phyloP scores from a whole-genome alignment of 2,329 filamentous ascomycete species.

The Hypomyces perniciosus region DNA sequence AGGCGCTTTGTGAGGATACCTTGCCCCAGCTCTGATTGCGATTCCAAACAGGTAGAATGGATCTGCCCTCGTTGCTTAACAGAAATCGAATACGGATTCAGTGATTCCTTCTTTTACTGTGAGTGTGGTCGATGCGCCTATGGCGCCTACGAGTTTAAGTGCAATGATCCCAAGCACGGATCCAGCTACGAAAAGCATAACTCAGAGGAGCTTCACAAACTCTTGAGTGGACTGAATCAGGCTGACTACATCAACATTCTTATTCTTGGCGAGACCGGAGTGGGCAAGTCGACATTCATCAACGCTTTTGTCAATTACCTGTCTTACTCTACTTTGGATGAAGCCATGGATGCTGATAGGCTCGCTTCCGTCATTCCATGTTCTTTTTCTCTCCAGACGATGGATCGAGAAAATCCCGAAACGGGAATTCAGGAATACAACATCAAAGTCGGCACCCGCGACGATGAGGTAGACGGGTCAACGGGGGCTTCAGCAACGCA shows the following conservation, averaged over 20 bases:
- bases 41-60: constrained; percentile 10
- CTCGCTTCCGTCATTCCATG: constrained; percentile 15
- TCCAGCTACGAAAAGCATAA: constrained; percentile 13
- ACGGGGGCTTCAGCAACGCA: constrained; percentile 8
- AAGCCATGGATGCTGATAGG: constrained; percentile 21
- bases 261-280: constrained; percentile 42
- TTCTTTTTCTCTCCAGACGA: constrained; percentile 11
- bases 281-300: constrained; percentile 44
- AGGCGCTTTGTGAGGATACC: constrained; percentile 25
- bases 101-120: constrained; percentile 28
- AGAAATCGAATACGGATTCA: constrained; percentile 6
- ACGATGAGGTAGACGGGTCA: constrained; percentile 13
- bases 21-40: constrained; percentile 26
- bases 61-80: constrained; percentile 2
- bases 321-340: constrained; percentile 30
- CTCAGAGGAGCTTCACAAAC: background rate
- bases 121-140: constrained; percentile 28
- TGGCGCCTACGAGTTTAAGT: constrained; percentile 26
- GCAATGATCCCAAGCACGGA: constrained; percentile 22
- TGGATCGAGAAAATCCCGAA: background rate
- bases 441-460: constrained; percentile 11
- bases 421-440: constrained; percentile 2
- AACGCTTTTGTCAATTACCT: constrained; percentile 44
- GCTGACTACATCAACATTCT: constrained; percentile 35
- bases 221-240: background rate